Base-by-base conservation (phyloP, 2,329 filamentous ascomycete genomes). In the Phaeoacremonium minimum region DNA sequence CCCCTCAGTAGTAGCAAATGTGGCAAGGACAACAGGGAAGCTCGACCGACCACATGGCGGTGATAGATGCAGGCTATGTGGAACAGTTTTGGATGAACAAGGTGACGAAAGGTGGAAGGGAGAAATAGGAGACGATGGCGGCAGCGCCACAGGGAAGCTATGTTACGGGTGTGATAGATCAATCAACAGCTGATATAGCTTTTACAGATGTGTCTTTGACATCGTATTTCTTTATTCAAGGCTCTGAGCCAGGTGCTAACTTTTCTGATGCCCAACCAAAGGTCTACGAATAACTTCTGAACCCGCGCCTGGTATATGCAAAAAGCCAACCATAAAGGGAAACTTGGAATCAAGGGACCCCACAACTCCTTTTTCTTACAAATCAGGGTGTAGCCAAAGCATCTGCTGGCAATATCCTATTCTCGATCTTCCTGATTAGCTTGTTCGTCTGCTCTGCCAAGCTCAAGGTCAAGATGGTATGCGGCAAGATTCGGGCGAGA, bases 381-480 rank as follows among this genome's bases (percentile, higher is more conserved):
- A n/a, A n/a, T n/a, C n/a, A n/a, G n/a, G n/a, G n/a, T n/a, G n/a
- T n/a, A n/a, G n/a, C n/a, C n/a, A n/a, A n/a, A n/a, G n/a, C n/a
- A n/a, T n/a, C n/a, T n/a, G 22, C 22, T n/a, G 22, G 22, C 30
- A 83, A 53, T 34, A 83, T 57, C 37, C 62, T 68, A 30, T 59
- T 53, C 64, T 98, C 93, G 20, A 95, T 63, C 58, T 78, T 85
- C 46, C 85, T 76, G 67, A 98, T 81, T 36, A 94, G 64, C 71
- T 95, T 96, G 64, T 94, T 96, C 8, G 93, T 97, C 69, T 98
- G 93, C 66, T 98, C 93, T 4, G 93, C 93, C 55, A 98, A 71
- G 45, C 83, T 93, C 48, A 98, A 75, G 1, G 91, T 98, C 48
- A 97, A 66, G 57, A 97, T 89, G 28, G 93, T 98, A 61, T 98